A percentile compares a stretch with the other conserved stretches of the same genome.
Evolutionary conservation across 169 alveolate species (phyloP).

Genomic region (Babesia bovis): DNA sequence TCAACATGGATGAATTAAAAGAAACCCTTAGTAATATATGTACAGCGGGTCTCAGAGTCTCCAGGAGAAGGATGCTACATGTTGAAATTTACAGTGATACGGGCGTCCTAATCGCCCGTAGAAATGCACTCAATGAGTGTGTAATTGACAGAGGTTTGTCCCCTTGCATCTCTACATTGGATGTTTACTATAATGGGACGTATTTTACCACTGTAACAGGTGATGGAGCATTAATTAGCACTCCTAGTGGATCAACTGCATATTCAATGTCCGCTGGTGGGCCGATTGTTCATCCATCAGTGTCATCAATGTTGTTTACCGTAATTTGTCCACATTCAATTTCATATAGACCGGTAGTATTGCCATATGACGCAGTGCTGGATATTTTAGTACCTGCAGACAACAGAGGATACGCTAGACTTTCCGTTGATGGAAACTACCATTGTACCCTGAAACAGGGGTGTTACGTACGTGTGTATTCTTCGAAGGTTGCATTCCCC

Average conservation of each 20-base stretch:
- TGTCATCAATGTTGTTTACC: conserved; percentile 85
- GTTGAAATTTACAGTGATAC: conserved; percentile 51
- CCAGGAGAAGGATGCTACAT: conserved; percentile 38
- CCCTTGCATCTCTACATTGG: conserved; percentile 67
- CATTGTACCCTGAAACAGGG: conserved; percentile 58
- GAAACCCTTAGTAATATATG: conserved; percentile 31
- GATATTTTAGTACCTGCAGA: conserved; percentile 71
- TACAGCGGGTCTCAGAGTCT: conserved; percentile 47
- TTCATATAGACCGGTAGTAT: conserved; percentile 92
- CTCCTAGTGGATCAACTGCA: conserved; percentile 99
- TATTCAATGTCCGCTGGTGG: conserved; percentile 97
- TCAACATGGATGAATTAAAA: conserved; percentile 62
- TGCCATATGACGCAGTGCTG: conserved; percentile 76
- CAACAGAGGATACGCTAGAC: conserved; percentile 69
- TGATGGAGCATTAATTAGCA: conserved; percentile 82
- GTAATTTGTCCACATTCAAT: conserved; percentile 95
- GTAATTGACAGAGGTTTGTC: conserved; percentile 76
- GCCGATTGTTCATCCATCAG: conserved; percentile 91
- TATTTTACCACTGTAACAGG: conserved; percentile 79
- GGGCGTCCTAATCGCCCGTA: conserved; percentile 30
- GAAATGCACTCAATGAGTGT: conserved; percentile 75
- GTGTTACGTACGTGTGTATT: conserved; percentile 39
- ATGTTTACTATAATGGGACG: conserved; percentile 66
- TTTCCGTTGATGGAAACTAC: conserved; percentile 68
- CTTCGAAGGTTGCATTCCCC: conserved; percentile 47